Percentiles rank a stretch among this genome's conserved stretches.
These are phyloP conservation scores for Fusarium anthophilum DNA, from an alignment of 2,329 filamentous ascomycete species.

Conservation along the genomic window DNA sequence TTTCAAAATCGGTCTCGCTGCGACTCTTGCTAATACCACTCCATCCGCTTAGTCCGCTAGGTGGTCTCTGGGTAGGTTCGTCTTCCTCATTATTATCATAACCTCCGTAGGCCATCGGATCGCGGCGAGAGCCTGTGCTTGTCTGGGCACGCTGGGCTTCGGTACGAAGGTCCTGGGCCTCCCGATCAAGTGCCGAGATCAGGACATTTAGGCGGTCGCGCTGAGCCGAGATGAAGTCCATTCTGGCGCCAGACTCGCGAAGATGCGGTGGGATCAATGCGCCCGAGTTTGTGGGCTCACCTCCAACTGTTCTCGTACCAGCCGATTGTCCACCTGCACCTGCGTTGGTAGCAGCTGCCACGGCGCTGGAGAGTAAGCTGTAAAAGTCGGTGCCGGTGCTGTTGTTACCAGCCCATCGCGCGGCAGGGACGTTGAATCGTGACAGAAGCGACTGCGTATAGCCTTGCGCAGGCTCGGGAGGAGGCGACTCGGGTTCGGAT, in stretches of 20 bases:
- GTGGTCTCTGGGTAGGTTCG: conserved; percentile 52
- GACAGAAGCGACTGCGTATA: conserved; percentile 87
- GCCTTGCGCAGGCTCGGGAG: conserved; percentile 56
- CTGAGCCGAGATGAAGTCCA: conserved; percentile 80
- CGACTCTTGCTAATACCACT: conserved; percentile 79
- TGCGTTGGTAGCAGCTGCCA: conserved; percentile 68
- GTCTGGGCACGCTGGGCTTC: conserved; percentile 43
- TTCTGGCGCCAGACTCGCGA: conserved; percentile 70
- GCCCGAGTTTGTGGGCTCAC: conserved; percentile 53
- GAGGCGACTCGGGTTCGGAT: conserved; percentile 49
- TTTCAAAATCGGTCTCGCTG: conserved; percentile 90
- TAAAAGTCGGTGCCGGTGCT: conserved; percentile 74
- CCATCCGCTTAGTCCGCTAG: conserved; percentile 59
- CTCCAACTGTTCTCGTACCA: conserved; percentile 40
- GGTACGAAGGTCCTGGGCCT: conserved; percentile 70
- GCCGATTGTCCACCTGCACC: conserved; percentile 49
- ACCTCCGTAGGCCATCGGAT: conserved; percentile 39
- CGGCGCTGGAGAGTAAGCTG: conserved; percentile 77
- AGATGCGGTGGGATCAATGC: conserved; percentile 77
- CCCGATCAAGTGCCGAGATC: conserved; percentile 80
- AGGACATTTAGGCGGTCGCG: conserved; percentile 79
- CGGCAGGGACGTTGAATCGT: conserved; percentile 83
- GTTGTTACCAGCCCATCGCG: conserved; percentile 64
- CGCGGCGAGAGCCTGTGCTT: conserved; percentile 32
- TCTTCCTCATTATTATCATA: conserved; percentile 46